A percentile compares a stretch with the other conserved stretches of the same genome.
Conservation (phyloP, 495 filamentous ascomycete species). For the Schizothecium vesticola region DNA sequence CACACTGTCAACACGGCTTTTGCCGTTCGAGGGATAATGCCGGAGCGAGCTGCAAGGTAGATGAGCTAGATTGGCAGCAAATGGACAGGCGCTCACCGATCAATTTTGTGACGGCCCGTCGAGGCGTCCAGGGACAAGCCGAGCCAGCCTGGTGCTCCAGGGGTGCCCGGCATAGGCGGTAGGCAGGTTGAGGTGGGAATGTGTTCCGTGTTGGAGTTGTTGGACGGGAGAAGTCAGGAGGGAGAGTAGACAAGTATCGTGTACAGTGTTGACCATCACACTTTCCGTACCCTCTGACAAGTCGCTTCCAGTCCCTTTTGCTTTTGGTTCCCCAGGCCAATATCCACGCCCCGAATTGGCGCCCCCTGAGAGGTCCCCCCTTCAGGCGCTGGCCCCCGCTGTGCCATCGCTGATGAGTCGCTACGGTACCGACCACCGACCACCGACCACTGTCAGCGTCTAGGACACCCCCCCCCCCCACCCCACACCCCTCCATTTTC, state of each 20-base stretch:
- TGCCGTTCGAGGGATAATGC: neutral
- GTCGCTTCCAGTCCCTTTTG: conserved; percentile 16
- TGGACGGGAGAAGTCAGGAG: neutral
- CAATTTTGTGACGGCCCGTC: neutral
- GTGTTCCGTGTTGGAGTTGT: neutral
- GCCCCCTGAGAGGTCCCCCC: conserved; percentile 5
- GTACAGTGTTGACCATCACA: neutral
- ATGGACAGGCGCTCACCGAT: neutral
- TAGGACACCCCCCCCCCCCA: conserved; percentile 9
- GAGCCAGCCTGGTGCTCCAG: neutral
- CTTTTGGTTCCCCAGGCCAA: conserved; percentile 10
- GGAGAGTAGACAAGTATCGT: neutral
- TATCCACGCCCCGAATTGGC: conserved; percentile 5
- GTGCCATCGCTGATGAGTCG: conserved; percentile 25
- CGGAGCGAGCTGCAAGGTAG: neutral
- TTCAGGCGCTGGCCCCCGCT: conserved; percentile 18
- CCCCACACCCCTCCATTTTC: conserved; percentile 1
- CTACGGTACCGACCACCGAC: conserved; percentile 19
- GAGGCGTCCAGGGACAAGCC: neutral
- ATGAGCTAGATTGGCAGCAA: neutral
- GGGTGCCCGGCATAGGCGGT: neutral
- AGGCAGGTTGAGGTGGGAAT: neutral
- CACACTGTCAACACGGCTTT: neutral
- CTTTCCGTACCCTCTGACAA: conserved; percentile 16
- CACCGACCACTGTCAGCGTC: neutral